Conservation (phyloP, 2,329 filamentous ascomycete species). For the Aspergillus carbonarius region DNA sequence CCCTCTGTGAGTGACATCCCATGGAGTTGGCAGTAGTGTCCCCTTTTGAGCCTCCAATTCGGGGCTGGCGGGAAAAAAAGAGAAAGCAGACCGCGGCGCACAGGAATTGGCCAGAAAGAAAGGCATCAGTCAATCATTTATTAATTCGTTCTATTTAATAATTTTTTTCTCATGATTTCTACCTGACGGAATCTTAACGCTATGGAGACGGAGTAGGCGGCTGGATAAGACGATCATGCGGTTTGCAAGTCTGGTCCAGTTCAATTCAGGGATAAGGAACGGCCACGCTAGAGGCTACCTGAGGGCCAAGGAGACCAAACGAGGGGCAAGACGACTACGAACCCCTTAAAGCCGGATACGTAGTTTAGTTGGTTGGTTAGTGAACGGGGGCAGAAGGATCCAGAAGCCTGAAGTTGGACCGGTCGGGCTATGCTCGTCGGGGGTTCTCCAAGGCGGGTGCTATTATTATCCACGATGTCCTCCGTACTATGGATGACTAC, state of each 20-base stretch:
- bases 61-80: background rate
- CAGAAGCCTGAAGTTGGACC: slow-evolving; percentile 14
- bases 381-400: slow-evolving; percentile 9
- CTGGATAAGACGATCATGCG: background rate
- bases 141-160: too few relatives aligned
- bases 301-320: background rate
- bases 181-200: background rate
- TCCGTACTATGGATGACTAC: too few relatives aligned
- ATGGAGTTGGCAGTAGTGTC: background rate
- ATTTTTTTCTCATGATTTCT: background rate
- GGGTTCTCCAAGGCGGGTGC: background rate
- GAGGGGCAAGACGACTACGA: background rate
- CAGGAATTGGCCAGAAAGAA: background rate
- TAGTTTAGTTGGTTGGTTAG: background rate
- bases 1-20: background rate
- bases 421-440: background rate
- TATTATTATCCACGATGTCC: background rate
- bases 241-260: background rate
- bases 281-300: background rate
- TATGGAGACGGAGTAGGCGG: background rate
- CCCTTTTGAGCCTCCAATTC: background rate
- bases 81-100: background rate
- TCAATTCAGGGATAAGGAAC: background rate
- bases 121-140: background rate
- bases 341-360: background rate